Percentiles rank a stretch among this genome's conserved stretches.
phyloP scores from a whole-genome alignment of 257 asterid genomes.

The Lycium ferocissimum region DNA sequence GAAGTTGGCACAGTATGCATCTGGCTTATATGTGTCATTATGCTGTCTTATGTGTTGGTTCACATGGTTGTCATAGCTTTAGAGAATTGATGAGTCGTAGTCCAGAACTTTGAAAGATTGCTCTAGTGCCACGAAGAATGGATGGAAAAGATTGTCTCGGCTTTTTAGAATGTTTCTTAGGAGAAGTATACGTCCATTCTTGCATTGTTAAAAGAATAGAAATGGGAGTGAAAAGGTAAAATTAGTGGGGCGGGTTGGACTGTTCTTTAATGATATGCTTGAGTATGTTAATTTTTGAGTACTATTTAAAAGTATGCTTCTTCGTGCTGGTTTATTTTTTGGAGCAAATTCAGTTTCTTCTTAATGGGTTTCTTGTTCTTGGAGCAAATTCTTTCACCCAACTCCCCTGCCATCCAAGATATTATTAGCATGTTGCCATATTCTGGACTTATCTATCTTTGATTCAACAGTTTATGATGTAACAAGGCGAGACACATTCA shows the following conservation, averaged over 20 bases:
- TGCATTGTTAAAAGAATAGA: not conserved
- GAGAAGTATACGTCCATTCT: not conserved
- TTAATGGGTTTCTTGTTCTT: not conserved
- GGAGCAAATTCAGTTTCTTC: constrained; percentile 3
- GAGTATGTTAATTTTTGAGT: not conserved
- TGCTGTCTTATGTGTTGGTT: constrained; percentile 21
- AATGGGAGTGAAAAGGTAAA: not conserved
- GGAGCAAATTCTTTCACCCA: constrained; percentile 13
- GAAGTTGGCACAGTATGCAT: not conserved
- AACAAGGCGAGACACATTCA: constrained; percentile 84
- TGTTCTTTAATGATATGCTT: not conserved
- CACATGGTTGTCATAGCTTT: not conserved
- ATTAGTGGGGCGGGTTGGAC: not conserved
- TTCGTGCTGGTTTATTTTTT: constrained; percentile 8
- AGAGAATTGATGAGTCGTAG: not conserved
- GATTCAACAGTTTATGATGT: constrained; percentile 80
- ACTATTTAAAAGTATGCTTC: constrained; percentile 4
- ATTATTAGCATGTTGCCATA: not conserved
- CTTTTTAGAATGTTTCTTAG: not conserved
- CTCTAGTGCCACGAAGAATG: constrained; percentile 17
- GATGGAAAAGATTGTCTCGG: not conserved
- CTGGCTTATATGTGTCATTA: not conserved
- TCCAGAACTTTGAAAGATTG: not conserved
- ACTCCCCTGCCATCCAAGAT: not conserved
- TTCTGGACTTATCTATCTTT: constrained; percentile 10